Conservation (phyloP, 2,329 filamentous ascomycete genomes). For the Zymoseptoria ardabiliae region DNA sequence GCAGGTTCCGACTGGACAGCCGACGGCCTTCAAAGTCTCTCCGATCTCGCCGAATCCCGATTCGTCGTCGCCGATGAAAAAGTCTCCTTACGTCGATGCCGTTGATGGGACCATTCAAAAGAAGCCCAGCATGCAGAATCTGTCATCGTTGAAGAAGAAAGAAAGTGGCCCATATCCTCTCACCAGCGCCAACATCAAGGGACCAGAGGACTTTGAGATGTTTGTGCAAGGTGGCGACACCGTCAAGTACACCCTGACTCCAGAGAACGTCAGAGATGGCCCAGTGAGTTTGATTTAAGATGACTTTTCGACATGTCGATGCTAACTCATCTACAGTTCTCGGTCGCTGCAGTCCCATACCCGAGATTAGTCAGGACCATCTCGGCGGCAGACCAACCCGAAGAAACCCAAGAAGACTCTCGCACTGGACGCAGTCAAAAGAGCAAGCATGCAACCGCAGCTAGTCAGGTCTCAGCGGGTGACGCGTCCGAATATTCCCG, state of each 20-base stretch:
- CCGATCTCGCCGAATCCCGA: constrained; percentile 10
- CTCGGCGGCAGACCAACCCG: not conserved
- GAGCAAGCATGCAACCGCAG: constrained; percentile 16
- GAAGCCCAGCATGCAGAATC: constrained; percentile 22
- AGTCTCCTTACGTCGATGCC: constrained; percentile 7
- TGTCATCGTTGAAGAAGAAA: constrained; percentile 20
- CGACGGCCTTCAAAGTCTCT: constrained; percentile 15
- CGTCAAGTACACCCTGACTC: constrained; percentile 45
- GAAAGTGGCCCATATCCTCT: constrained; percentile 14
- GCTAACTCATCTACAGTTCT: constrained; percentile 8
- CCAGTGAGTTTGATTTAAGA: constrained; percentile 31
- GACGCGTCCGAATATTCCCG: constrained; percentile 5
- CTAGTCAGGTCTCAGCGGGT: constrained; percentile 7
- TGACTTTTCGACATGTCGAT: not conserved
- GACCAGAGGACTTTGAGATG: constrained; percentile 40
- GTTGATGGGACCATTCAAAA: constrained; percentile 17
- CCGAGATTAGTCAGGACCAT: constrained; percentile 2
- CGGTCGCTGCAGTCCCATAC: constrained; percentile 6
- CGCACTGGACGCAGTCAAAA: constrained; percentile 17
- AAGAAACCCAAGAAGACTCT: constrained; percentile 6
- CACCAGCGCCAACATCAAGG: constrained; percentile 28
- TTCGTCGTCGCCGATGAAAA: constrained; percentile 8
- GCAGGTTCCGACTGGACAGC: constrained; percentile 7
- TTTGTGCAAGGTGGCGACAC: constrained; percentile 42
- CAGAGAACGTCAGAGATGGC: constrained; percentile 39